Evolutionary conservation across 805 yeast genomes (phyloP).

Genomic region (Pichia heedii): DNA sequence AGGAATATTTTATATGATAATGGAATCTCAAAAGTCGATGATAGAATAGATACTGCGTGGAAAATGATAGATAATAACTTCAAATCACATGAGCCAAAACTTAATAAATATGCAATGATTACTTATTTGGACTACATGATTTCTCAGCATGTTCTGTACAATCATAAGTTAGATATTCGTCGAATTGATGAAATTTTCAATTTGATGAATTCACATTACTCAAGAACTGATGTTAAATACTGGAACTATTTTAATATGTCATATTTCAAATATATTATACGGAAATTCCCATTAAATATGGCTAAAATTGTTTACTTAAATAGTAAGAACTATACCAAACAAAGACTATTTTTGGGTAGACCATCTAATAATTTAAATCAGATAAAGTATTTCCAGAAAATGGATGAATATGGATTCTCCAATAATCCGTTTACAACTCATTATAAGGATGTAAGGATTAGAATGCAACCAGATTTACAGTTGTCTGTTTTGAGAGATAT

Average conservation of each 20-base stretch:
- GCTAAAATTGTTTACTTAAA: constrained; percentile 19
- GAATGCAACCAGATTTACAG: constrained; percentile 11
- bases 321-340: constrained; percentile 1
- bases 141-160: constrained; percentile 2
- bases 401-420: constrained; percentile 11
- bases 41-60: constrained; percentile 20
- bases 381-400: constrained; percentile 9
- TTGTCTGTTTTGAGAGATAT: constrained; percentile 22
- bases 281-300: constrained; percentile 17
- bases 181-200: constrained; percentile 18
- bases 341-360: not conserved
- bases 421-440: constrained; percentile 24
- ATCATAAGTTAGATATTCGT: constrained; percentile 16
- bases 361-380: not conserved
- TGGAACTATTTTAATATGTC: constrained; percentile 25
- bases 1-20: constrained; percentile 16
- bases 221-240: constrained; percentile 15
- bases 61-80: constrained; percentile 15
- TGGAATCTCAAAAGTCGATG: constrained; percentile 1
- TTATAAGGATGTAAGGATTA: constrained; percentile 17
- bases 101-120: constrained; percentile 21
- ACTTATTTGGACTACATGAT: constrained; percentile 25
- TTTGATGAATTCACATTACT: constrained; percentile 8
- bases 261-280: constrained; percentile 25
- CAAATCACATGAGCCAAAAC: constrained; percentile 4